phyloP scores from a whole-genome alignment of 139 green algal genomes.

The Coelastrella sp. region DNA sequence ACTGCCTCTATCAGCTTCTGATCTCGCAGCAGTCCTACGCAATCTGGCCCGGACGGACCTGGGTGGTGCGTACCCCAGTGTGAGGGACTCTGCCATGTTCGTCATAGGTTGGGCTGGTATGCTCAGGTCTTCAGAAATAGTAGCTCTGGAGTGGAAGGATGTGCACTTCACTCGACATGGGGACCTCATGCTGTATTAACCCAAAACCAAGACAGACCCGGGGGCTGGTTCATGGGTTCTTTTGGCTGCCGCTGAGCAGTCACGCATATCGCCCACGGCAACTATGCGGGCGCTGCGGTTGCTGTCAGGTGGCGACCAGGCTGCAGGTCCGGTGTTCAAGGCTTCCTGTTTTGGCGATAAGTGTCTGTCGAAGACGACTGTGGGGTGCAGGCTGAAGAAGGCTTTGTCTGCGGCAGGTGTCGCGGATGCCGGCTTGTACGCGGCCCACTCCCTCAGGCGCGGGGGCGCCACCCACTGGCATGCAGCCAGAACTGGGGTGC shows the following conservation, averaged over 20 bases:
- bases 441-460: slow-evolving; percentile 1
- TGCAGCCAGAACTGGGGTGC: background rate
- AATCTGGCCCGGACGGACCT: background rate
- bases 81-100: slow-evolving; percentile 13
- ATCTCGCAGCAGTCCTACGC: background rate
- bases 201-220: slow-evolving; percentile 2
- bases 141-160: background rate
- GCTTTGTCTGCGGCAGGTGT: background rate
- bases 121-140: background rate
- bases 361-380: background rate
- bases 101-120: slow-evolving; percentile 9
- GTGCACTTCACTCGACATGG: slow-evolving; percentile 8
- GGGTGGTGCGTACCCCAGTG: background rate
- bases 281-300: background rate
- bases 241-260: background rate
- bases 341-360: too few relatives aligned
- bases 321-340: background rate
- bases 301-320: background rate
- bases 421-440: background rate
- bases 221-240: slow-evolving; percentile 17
- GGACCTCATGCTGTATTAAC: slow-evolving; percentile 26
- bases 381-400: background rate
- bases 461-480: slow-evolving; percentile 26
- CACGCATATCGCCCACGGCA: background rate
- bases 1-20: background rate